phyloP scores from a whole-genome alignment of 768 basidiomycete species.

The Butyriboletus loyo region DNA sequence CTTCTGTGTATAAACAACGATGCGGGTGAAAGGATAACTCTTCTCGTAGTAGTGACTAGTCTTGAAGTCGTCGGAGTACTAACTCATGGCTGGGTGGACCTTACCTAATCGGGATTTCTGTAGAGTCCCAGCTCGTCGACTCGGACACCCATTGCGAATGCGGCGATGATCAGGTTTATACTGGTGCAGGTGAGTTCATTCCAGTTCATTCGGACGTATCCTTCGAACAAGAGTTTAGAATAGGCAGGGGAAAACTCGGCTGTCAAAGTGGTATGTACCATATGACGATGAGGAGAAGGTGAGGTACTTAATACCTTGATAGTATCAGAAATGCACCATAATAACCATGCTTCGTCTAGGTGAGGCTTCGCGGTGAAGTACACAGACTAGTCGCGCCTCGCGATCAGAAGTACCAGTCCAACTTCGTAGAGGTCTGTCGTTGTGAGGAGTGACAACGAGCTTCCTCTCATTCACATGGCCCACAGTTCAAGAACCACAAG shows the following conservation, averaged over 20 bases:
- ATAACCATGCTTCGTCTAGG: conserved; percentile 42
- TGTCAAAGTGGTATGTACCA: conserved; percentile 99
- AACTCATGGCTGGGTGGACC: neutral
- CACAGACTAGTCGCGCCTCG: conserved; percentile 93
- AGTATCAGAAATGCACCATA: neutral
- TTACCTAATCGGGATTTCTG: conserved; percentile 15
- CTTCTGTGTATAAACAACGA: no score
- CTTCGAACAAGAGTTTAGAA: conserved; percentile 52
- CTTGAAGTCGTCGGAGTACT: no score
- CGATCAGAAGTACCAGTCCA: conserved; percentile 98
- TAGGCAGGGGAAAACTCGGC: conserved; percentile 94
- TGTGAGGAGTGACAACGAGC: neutral
- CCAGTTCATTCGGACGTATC: neutral
- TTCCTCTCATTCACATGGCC: conserved; percentile 5
- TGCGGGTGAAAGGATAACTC: no score
- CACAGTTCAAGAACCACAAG: conserved; percentile 95
- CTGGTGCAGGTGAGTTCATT: conserved; percentile 75
- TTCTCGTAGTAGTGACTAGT: no score
- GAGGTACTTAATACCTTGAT: conserved; percentile 7
- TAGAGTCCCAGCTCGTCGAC: neutral
- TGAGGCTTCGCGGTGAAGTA: conserved; percentile 92
- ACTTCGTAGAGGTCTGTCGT: conserved; percentile 91
- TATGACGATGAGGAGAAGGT: conserved; percentile 99
- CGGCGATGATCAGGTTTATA: conserved; percentile 91
- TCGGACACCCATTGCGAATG: conserved; percentile 12